These are phyloP conservation scores for Russula compacta DNA, from an alignment of 768 basidiomycete species.

Conservation along the genomic window DNA sequence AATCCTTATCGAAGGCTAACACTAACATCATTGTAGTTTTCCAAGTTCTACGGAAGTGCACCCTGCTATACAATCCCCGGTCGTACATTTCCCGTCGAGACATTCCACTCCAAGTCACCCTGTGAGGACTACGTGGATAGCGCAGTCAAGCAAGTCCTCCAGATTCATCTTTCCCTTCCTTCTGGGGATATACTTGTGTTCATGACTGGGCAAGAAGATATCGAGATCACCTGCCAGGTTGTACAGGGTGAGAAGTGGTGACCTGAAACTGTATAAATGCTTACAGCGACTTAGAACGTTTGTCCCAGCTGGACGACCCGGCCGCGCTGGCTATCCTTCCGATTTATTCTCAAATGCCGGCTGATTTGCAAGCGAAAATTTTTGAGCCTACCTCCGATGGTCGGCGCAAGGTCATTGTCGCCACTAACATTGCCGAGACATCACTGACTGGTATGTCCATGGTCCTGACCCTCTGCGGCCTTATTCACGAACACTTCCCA, in stretches of 20 bases:
- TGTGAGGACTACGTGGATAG: slow-evolving; percentile 99
- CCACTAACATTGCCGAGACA: slow-evolving; percentile 98
- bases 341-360: slow-evolving; percentile 99
- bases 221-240: slow-evolving; percentile 94
- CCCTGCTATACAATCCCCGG: slow-evolving; percentile 90
- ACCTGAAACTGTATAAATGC: not conserved
- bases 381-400: slow-evolving; percentile 93
- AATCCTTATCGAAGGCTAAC: not conserved
- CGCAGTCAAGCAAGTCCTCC: slow-evolving; percentile 94
- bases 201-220: slow-evolving; percentile 99
- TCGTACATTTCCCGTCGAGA: slow-evolving; percentile 97
- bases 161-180: slow-evolving; percentile 90
- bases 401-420: slow-evolving; percentile 92
- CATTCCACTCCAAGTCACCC: slow-evolving; percentile 91
- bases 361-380: slow-evolving; percentile 96
- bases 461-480: not conserved
- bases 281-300: slow-evolving; percentile 54
- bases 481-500: slow-evolving; percentile 26
- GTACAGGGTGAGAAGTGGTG: slow-evolving; percentile 54
- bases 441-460: slow-evolving; percentile 71
- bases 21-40: slow-evolving; percentile 57
- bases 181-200: slow-evolving; percentile 95
- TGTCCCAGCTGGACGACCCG: slow-evolving; percentile 87
- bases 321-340: slow-evolving; percentile 84
- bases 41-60: slow-evolving; percentile 88